Conservation (phyloP, 2,329 filamentous ascomycete species). For the Grosmannia serpens region DNA sequence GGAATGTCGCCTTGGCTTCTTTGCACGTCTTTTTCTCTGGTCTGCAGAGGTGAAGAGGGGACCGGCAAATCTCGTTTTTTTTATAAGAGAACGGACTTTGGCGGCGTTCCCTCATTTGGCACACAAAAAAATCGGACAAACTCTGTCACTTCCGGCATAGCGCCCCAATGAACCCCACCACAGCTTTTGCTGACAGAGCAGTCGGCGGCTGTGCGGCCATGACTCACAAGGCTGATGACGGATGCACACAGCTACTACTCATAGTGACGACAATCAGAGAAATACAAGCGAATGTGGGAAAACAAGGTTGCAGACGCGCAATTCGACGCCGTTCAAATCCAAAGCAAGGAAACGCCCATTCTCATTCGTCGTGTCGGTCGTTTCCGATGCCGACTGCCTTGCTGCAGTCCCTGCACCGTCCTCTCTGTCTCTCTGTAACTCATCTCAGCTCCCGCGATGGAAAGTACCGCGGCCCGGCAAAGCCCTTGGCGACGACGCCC, state of each 20-base stretch:
- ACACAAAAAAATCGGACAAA: neutral
- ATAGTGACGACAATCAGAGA: neutral
- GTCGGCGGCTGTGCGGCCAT: neutral
- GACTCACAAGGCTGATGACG: neutral
- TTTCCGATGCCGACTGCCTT: neutral
- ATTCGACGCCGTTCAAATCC: no score
- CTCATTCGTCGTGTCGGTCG: neutral
- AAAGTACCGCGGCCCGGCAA: slow-evolving; percentile 75
- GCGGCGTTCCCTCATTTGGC: no score
- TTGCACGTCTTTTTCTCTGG: no score
- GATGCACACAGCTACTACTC: neutral
- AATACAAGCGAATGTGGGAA: no score
- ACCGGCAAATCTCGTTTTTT: no score
- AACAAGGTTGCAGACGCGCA: no score
- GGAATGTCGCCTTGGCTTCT: no score
- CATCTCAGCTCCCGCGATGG: slow-evolving; percentile 54
- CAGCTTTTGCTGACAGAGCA: neutral
- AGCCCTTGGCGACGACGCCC: slow-evolving; percentile 72
- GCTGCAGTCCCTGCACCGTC: neutral
- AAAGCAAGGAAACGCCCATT: neutral
- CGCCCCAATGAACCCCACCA: neutral
- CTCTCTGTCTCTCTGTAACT: slow-evolving; percentile 5
- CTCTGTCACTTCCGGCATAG: neutral
- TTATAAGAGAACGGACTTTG: no score
- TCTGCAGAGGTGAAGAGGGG: no score